Evolutionary conservation across 306 rosid genomes (phyloP).

Genomic region (Prunus campanulata): DNA sequence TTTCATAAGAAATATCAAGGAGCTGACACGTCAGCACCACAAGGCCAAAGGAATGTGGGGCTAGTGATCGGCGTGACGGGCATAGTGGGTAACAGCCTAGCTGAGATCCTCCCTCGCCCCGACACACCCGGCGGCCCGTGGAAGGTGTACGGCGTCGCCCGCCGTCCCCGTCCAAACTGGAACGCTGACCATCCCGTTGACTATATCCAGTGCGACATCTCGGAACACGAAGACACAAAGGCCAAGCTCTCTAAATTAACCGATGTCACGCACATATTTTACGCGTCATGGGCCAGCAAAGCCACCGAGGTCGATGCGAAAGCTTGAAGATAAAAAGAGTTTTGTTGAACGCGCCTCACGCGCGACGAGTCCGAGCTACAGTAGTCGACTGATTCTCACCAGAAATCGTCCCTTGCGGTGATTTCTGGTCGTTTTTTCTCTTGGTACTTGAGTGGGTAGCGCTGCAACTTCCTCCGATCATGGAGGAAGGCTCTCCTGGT

Average conservation of each 20-base stretch:
- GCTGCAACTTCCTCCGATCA: too few relatives aligned
- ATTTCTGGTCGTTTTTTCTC: too few relatives aligned
- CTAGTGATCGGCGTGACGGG: slow-evolving; percentile 62
- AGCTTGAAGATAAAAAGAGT: too few relatives aligned
- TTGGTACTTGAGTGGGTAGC: too few relatives aligned
- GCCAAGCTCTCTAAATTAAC: slow-evolving; percentile 51
- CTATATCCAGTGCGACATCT: slow-evolving; percentile 65
- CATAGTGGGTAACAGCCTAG: slow-evolving; percentile 69
- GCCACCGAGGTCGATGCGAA: slow-evolving; percentile 48
- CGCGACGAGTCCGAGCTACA: too few relatives aligned
- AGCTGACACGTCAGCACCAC: slow-evolving; percentile 34
- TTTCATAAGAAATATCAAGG: slow-evolving; percentile 49
- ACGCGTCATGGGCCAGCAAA: slow-evolving; percentile 47
- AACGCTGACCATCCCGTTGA: slow-evolving; percentile 51
- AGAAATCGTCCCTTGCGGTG: too few relatives aligned
- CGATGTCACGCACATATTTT: slow-evolving; percentile 67
- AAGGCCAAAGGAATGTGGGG: slow-evolving; percentile 40
- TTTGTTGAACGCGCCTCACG: too few relatives aligned
- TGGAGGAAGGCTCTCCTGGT: too few relatives aligned
- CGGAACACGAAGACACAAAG: slow-evolving; percentile 43
- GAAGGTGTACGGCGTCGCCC: slow-evolving; percentile 72
- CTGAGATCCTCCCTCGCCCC: slow-evolving; percentile 65
- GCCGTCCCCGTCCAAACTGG: slow-evolving; percentile 64
- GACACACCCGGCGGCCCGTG: slow-evolving; percentile 72
- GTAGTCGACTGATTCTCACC: too few relatives aligned